Evolutionary conservation across 371 early-diverging fungal genomes (phyloP).

Genomic region (Choanephora cucurbitarum): DNA sequence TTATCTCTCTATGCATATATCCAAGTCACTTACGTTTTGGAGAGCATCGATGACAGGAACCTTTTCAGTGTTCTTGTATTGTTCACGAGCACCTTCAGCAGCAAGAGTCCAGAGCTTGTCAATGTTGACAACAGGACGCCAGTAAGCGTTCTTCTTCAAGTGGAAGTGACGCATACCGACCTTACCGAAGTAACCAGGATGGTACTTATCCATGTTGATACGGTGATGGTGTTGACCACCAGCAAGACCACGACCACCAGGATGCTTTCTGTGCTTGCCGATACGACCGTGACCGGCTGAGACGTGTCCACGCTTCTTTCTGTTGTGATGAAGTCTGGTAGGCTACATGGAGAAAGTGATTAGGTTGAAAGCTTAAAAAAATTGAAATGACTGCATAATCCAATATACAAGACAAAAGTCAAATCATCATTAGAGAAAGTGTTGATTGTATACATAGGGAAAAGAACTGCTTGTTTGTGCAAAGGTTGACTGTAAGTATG

Average conservation of each 20-base stretch:
- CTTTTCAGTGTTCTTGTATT: slow-evolving; percentile 87
- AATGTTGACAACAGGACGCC: slow-evolving; percentile 90
- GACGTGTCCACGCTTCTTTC: slow-evolving; percentile 93
- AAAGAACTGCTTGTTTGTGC: no score
- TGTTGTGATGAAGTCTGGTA: slow-evolving; percentile 84
- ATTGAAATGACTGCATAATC: neutral
- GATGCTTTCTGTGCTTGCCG: slow-evolving; percentile 99
- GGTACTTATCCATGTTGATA: slow-evolving; percentile 99
- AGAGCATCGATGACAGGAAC: slow-evolving; percentile 95
- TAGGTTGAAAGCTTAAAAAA: neutral
- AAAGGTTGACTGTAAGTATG: no score
- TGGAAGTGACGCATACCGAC: slow-evolving; percentile 99
- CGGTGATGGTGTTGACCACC: slow-evolving; percentile 99
- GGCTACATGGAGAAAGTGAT: slow-evolving; percentile 54
- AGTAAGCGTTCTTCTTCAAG: slow-evolving; percentile 91
- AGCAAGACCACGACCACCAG: slow-evolving; percentile 99
- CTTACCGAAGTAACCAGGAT: slow-evolving; percentile 99
- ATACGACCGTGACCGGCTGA: slow-evolving; percentile 94
- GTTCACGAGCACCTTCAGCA: slow-evolving; percentile 85
- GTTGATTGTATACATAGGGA: no score
- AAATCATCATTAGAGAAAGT: no score
- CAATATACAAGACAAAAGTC: no score
- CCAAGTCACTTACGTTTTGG: slow-evolving; percentile 55
- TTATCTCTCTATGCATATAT: neutral
- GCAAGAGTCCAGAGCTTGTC: slow-evolving; percentile 96